Evolutionary conservation across 2,329 filamentous ascomycete species (phyloP).

Genomic region (Cladosporium sp.): DNA sequence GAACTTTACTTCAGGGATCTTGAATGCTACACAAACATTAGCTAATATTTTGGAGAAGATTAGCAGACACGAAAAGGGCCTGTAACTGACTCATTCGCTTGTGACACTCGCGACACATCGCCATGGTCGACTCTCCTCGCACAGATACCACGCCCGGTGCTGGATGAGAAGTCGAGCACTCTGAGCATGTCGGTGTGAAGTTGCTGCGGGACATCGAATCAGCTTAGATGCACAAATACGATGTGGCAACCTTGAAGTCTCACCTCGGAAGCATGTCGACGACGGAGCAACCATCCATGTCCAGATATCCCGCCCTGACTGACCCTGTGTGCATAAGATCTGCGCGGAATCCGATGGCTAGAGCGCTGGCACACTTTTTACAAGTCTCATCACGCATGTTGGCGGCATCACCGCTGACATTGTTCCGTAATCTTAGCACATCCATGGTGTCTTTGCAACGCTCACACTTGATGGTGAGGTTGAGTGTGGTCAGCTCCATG

Average conservation of each 20-base stretch:
- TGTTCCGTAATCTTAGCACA: constrained; percentile 60
- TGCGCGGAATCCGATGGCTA: constrained; percentile 50
- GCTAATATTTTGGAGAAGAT: background rate
- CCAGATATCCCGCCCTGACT: constrained; percentile 72
- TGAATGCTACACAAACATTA: constrained; percentile 50
- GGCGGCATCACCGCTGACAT: constrained; percentile 37
- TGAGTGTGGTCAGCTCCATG: constrained; percentile 63
- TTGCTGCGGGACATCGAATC: constrained; percentile 46
- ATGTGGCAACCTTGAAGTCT: background rate
- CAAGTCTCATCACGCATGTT: constrained; percentile 46
- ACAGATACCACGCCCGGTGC: constrained; percentile 65
- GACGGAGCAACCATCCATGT: constrained; percentile 69
- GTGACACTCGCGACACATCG: constrained; percentile 76
- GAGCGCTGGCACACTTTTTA: constrained; percentile 51
- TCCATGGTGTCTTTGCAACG: constrained; percentile 73
- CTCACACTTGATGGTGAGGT: constrained; percentile 70
- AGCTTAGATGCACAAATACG: background rate
- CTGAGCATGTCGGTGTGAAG: constrained; percentile 72
- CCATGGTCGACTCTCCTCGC: constrained; percentile 66
- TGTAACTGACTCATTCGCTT: constrained; percentile 60
- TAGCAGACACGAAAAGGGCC: background rate
- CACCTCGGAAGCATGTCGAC: constrained; percentile 71
- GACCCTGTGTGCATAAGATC: constrained; percentile 71
- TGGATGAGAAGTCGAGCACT: constrained; percentile 66
- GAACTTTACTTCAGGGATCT: constrained; percentile 74